These are phyloP conservation scores for Forsythia viridissima DNA, from an alignment of 257 asterid species.

Conservation along the genomic window DNA sequence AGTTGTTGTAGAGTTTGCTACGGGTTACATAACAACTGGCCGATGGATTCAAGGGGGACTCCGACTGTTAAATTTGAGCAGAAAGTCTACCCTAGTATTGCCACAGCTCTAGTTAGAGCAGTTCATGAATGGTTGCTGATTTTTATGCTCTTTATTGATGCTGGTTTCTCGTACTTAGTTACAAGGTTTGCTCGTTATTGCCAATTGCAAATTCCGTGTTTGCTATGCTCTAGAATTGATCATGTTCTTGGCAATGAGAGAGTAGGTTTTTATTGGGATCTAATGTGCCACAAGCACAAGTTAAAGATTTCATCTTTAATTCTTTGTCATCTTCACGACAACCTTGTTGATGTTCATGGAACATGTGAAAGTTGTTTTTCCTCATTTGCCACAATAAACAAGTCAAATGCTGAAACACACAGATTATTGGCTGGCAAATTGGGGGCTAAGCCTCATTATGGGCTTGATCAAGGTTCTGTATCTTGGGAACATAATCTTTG, in stretches of 20 bases:
- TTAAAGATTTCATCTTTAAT: conserved; percentile 53
- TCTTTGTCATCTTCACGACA: conserved; percentile 52
- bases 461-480: conserved; percentile 28
- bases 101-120: conserved; percentile 61
- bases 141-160: conserved; percentile 62
- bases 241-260: conserved; percentile 63
- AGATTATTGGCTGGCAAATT: conserved; percentile 49
- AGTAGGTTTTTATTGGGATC: conserved; percentile 57
- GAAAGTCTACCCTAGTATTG: conserved; percentile 34
- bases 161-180: conserved; percentile 62
- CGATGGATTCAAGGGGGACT: conserved; percentile 46
- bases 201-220: conserved; percentile 64
- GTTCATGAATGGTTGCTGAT: conserved; percentile 81
- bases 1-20: conserved; percentile 3
- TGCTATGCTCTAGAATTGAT: conserved; percentile 91
- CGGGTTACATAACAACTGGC: neutral
- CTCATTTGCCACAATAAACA: conserved; percentile 50
- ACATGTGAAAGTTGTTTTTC: conserved; percentile 61
- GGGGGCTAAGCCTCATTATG: conserved; percentile 32
- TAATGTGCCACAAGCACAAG: conserved; percentile 70
- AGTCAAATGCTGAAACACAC: conserved; percentile 52
- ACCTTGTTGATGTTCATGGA: conserved; percentile 58
- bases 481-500: conserved; percentile 19
- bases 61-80: conserved; percentile 24
- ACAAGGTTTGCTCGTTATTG: conserved; percentile 65